Evolutionary conservation across 139 green algal species (phyloP), one percentile per base, ranked within the genome.

Genomic region (Chlorella sp.): DNA sequence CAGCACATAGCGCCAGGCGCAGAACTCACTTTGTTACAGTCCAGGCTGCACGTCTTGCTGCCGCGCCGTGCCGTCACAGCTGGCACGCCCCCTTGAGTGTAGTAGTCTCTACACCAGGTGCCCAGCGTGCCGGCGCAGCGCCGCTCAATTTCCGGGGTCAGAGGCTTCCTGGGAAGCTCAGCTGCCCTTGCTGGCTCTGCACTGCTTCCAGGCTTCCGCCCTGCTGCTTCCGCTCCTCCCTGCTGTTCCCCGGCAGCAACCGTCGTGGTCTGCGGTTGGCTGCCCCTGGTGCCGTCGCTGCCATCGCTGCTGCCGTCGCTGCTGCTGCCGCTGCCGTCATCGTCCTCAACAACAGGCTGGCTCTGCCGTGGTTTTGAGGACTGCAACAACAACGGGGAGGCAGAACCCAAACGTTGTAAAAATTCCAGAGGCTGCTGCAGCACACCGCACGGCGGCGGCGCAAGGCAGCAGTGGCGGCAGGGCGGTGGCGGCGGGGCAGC

Each of bases 1-100:
- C 30, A 26, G 39, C 28, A 36, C 40, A 36, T 9, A 16, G 16
- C n/a, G 9, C n/a, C 78, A 37, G 14, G 21, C 21, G 21, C 78
- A 53, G 12, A 0, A 32, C 83, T 40, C 32, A n/a, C 84, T 68
- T 88, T 80, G 84, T 88, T 88, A 68, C 84, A 88, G 39, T 88
- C 64, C 84, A 88, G 28, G 84, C 84, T 88, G 84, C 84, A 88
- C 0, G 84, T 88, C n/a, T 64, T 48, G 68, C 48, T 88, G 68
- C 84, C 84, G 7, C 66, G 73, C 16, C 28, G 84, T 39, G 84
- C 40, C 3, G 84, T 68, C 34, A 42, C 48, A 7, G 84, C 84
- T 14, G 28, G 71, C 57, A 88, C 68, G 12, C 64, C 84, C 0
- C 11, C 68, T 30, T 88, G 84, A 2, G 84, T 88, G 57, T 68